Conservation (phyloP, 2,329 filamentous ascomycete genomes). For the Neonectria faginata region DNA sequence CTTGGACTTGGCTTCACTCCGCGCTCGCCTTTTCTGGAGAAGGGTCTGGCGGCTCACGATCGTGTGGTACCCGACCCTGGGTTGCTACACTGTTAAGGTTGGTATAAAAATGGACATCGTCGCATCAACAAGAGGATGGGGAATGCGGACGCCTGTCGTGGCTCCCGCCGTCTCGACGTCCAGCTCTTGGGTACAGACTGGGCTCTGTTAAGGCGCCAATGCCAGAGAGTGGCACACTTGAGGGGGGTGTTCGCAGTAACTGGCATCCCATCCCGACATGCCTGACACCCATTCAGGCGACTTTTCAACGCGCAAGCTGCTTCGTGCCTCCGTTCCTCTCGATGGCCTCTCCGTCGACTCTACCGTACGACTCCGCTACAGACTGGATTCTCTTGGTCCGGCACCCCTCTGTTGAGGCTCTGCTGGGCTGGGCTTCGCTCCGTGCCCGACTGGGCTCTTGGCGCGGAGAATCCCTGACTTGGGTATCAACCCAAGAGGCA, state of each 20-base stretch:
- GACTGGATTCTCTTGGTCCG: constrained; percentile 14
- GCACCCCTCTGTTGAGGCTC: constrained; percentile 23
- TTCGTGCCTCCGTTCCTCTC: constrained; percentile 13
- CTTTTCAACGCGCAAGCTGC: constrained; percentile 14
- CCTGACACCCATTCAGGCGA: constrained; percentile 14
- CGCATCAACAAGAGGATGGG: constrained; percentile 16
- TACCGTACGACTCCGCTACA: constrained; percentile 7
- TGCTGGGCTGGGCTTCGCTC: constrained; percentile 25
- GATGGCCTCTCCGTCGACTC: constrained; percentile 14
- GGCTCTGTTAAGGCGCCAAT: constrained; percentile 28
- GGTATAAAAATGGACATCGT: constrained; percentile 22
- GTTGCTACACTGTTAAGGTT: constrained; percentile 19
- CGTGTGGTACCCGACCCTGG: constrained; percentile 17
- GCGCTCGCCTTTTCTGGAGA: constrained; percentile 16
- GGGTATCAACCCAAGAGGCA: constrained; percentile 26
- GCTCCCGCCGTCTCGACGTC: constrained; percentile 23
- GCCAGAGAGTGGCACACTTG: constrained; percentile 13
- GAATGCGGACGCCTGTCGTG: constrained; percentile 27
- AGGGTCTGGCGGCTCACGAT: constrained; percentile 13
- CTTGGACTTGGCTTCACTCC: constrained; percentile 20
- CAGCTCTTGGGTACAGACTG: constrained; percentile 24
- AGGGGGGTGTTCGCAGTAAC: constrained; percentile 20
- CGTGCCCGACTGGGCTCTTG: constrained; percentile 26
- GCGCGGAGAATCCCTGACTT: constrained; percentile 21
- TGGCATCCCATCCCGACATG: not conserved